Evolutionary conservation across 129 eudicot genomes (phyloP), one percentile per base, ranked within the genome.

Genomic region (Flaveria trinervia): DNA sequence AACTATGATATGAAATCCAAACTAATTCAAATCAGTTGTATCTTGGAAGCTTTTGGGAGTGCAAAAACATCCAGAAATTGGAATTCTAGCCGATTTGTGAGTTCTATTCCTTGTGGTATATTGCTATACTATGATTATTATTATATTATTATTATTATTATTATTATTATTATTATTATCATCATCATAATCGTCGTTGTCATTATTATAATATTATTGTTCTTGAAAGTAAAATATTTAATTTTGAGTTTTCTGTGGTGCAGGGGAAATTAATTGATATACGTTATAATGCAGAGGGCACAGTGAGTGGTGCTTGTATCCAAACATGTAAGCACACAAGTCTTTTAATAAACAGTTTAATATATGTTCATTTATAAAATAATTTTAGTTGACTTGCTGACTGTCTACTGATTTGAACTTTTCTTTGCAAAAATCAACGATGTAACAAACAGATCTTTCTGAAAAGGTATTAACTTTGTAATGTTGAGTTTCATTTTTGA

Each of bases 51-150:
- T 73, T 91, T 94, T 78, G 99, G 99, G 60, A 94, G 89, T 71
- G 96, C 99, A 56, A 95, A 91, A 86, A 95, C 97, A 36, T 84
- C 93, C 61, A 78, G 89, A 67, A 89, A 95, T 84, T 85, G 91
- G 80, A 95, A 95, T 85, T 95, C 99, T 54, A 95, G 99, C 73
- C 78, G 99, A 95, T 89, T 91, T 83, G 99, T 95, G 62, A 77
- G 90, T 81, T 81, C 48, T 46, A 48, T 70, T 59, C 4, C 28
- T 51, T 36, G 17, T 30, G n/a, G 13, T 60, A 48, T 6, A 50
- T 52, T 73, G 39, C 51, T 65, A 44, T 41, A 9, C 7, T 16
- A 61, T 18, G 4, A n/a, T n/a, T n/a, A n/a, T n/a, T n/a, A n/a
- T n/a, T n/a, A n/a, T 18, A 9, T 2, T 59, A 11, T 20, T 20